These are phyloP conservation scores for Lanmaoa rubissima DNA, from an alignment of 768 basidiomycete genomes.

Conservation along the genomic window DNA sequence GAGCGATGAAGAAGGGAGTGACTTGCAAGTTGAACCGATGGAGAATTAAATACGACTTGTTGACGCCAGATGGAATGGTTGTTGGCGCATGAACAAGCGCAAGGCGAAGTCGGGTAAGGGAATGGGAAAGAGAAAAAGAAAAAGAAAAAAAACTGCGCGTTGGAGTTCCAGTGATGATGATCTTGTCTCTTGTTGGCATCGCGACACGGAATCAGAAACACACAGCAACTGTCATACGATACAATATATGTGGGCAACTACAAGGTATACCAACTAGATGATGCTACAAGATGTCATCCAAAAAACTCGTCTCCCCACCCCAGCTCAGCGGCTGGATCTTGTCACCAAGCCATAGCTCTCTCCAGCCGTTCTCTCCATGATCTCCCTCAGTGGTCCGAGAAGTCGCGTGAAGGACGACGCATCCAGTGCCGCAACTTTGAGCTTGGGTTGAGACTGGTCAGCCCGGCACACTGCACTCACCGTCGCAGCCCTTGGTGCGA, in stretches of 20 bases:
- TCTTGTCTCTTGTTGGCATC: conserved; percentile 29
- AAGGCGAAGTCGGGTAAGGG: background rate
- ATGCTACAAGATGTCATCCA: conserved; percentile 7
- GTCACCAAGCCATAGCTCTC: conserved; percentile 55
- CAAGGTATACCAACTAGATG: conserved; percentile 8
- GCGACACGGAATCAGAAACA: conserved; percentile 14
- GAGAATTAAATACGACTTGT: background rate
- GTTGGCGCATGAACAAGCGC: conserved; percentile 13
- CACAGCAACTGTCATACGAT: background rate
- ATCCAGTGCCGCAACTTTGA: conserved; percentile 93
- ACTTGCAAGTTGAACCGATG: conserved; percentile 8
- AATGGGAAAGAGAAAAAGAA: background rate
- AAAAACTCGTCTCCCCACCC: background rate
- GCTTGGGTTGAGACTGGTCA: conserved; percentile 52
- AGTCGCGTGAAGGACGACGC: conserved; percentile 92
- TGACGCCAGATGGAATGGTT: background rate
- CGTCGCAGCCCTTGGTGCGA: conserved; percentile 93
- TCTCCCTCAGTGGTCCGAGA: conserved; percentile 87
- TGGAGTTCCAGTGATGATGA: too few species aligned
- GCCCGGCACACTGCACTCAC: conserved; percentile 68
- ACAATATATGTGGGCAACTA: conserved; percentile 3
- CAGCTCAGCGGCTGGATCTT: conserved; percentile 32
- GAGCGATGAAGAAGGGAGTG: conserved; percentile 26
- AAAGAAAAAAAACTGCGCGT: background rate
- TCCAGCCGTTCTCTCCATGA: conserved; percentile 89